Base-by-base conservation (phyloP, 192 early-diverging fungal species). In the Entomortierella parvispora region DNA sequence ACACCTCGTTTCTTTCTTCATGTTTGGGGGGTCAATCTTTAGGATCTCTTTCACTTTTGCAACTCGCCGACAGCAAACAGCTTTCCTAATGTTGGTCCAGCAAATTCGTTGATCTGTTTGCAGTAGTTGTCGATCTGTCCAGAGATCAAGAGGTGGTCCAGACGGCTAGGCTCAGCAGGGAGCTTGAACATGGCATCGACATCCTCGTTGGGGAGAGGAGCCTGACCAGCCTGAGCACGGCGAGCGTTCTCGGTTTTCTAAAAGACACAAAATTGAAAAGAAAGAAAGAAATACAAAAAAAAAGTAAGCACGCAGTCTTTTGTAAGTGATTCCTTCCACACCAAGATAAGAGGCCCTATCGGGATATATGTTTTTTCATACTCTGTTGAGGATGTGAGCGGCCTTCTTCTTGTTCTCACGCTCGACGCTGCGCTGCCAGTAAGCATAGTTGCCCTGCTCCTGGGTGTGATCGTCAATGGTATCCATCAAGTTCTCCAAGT, bases 31-130 rank as follows among this genome's bases (percentile, higher is more conserved):
- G 6, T 40, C 45, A 17, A 31, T n/a, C 51, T 22, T 45, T 28
- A 37, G n/a, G 32, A 45, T 25, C 33, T 53, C 33, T 33, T 80
- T 71, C 85, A 85, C 56, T 90, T 89, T 65, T 93, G 92, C 62
- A 94, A 88, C 56, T 89, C 90, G 78, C 89, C 88, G 45, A 88
- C 87, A 78, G 87, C 84, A 81, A 91, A 98, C 88, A 99, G 88
- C 86, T 95, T 95, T 66, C 93, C 88, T 72, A 99, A 85, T n/a
- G 89, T 91, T 28, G 96, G 96, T 50, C 97, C 98, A 65, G 95
- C 91, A 80, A 92, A 96, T 84, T 96, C 90, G 62, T 95, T 92
- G 44, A 99, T 84, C 83, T 97, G 93, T 85, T 95, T 93, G 81
- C 89, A 92, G 77, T 94, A 93, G 69, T 95, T 93, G 76, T 96